Evolutionary conservation across 495 filamentous ascomycete genomes (phyloP), one percentile per base, ranked within the genome.

Genomic region (Bombardia bombarda): DNA sequence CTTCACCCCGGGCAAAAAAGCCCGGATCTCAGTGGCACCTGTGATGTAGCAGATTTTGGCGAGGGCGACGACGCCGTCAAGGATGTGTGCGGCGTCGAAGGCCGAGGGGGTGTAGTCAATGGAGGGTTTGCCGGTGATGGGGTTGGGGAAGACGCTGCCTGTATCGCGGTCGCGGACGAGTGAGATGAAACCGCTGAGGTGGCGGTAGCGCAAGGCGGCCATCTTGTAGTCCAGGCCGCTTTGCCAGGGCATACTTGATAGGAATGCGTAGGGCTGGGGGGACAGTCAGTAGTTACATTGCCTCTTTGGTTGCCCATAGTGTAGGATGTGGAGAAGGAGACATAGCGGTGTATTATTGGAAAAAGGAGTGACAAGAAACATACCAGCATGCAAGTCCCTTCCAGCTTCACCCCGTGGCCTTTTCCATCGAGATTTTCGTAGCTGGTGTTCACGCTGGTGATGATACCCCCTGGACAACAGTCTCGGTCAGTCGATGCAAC

Each of bases 381-480:
- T 47, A 69, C 67, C 39, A 70, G 32, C 84, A 87, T 88, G 23
- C 70, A 67, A n/a, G 70, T 72, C 17, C 76, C 67, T 61, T 92
- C 84, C 13, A 95, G 63, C 62, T 90, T 93, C 40, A 69, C 71
- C n/a, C 90, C 90, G 50, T 97, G 87, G 22, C 87, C 86, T 17
- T 83, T 66, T 21, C 76, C 76, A 56, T 95, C 89, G 0, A 89
- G 74, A 49, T 95, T 82, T 49, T 94, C 86, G 44, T 89, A 87
- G 34, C 83, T 79, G 26, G 74, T 78, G 47, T 83, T 79, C 2
- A 90, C 78, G 4, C 77, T 73, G 0, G 90, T 97, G 41, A 97
- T 71, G 21, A 24, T 43, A 22, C 50, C 49, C n/a, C 50, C 44
- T 52, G 20, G 7, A 7, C 8, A 19, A 4, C 9, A 2, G 7